These are phyloP conservation scores for Puccinia sorghi DNA, from an alignment of 1,284 basidiomycete species.

Conservation along the genomic window DNA sequence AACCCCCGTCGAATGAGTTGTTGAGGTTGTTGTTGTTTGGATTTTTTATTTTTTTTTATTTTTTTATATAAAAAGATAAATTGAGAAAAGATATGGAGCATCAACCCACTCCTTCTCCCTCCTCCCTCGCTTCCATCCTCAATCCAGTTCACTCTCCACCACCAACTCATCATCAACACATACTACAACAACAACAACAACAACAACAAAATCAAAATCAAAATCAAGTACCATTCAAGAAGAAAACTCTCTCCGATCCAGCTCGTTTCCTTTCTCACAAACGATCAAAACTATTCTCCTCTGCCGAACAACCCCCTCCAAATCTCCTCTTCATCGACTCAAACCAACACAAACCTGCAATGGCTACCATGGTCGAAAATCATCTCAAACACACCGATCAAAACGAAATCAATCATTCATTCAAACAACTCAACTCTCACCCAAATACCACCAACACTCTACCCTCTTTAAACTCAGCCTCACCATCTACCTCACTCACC, in stretches of 20 bases:
- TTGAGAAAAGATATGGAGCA: not conserved
- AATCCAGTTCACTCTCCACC: not conserved
- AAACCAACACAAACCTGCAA: not conserved
- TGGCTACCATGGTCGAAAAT: not conserved
- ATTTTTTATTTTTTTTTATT: too few relatives aligned
- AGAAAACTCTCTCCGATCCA: too few relatives aligned
- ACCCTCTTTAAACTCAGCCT: not conserved
- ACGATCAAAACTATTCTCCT: too few relatives aligned
- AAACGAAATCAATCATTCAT: not conserved
- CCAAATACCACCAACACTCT: not conserved
- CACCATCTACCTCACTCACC: not conserved
- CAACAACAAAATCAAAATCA: not conserved
- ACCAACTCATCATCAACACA: not conserved
- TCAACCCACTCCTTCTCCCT: constrained; percentile 7
- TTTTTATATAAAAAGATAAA: too few relatives aligned
- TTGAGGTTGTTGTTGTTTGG: not conserved
- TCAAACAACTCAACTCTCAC: not conserved
- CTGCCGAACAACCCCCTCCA: not conserved
- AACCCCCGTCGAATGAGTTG: too few relatives aligned
- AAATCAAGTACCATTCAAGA: not conserved
- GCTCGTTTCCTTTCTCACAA: too few relatives aligned
- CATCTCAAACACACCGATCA: not conserved
- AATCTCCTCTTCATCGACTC: not conserved
- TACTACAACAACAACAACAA: not conserved
- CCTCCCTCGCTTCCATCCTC: constrained; percentile 9